Percentiles rank a stretch among this genome's conserved stretches.
Evolutionary conservation across 2,329 filamentous ascomycete genomes (phyloP).

Genomic region (Colletotrichum tropicale): DNA sequence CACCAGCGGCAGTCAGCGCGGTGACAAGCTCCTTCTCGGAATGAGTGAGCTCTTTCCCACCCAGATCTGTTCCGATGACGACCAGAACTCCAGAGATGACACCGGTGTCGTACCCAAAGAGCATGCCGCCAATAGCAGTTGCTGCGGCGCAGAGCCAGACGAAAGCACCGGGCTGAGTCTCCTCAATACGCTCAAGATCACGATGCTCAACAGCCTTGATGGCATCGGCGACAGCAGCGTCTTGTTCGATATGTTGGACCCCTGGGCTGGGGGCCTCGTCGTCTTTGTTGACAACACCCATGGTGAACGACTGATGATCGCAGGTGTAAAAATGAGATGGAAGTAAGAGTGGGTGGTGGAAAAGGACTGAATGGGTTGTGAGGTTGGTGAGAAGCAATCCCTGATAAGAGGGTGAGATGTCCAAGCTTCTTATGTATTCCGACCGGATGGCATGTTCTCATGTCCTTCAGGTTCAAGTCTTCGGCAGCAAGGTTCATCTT

Average conservation of each 20-base stretch:
- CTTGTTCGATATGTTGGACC: neutral
- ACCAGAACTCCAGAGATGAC: constrained; percentile 53
- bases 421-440: neutral
- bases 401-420: neutral
- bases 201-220: constrained; percentile 1
- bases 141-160: constrained; percentile 31
- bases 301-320: neutral
- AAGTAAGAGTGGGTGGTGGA: neutral
- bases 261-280: neutral
- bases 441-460: neutral
- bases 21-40: constrained; percentile 39
- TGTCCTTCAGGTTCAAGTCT: neutral
- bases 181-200: constrained; percentile 23
- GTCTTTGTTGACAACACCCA: neutral
- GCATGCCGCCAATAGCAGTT: constrained; percentile 29
- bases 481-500: neutral
- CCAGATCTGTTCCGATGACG: constrained; percentile 43
- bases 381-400: neutral
- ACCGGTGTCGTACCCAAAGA: constrained; percentile 49
- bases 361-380: neutral
- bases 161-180: constrained; percentile 25
- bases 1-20: constrained; percentile 23
- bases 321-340: neutral
- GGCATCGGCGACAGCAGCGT: neutral
- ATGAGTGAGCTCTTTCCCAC: constrained; percentile 56